These are phyloP conservation scores for Musa troglodytarum DNA, from an alignment of 176 grass and related monocot genomes.

Conservation along the genomic window DNA sequence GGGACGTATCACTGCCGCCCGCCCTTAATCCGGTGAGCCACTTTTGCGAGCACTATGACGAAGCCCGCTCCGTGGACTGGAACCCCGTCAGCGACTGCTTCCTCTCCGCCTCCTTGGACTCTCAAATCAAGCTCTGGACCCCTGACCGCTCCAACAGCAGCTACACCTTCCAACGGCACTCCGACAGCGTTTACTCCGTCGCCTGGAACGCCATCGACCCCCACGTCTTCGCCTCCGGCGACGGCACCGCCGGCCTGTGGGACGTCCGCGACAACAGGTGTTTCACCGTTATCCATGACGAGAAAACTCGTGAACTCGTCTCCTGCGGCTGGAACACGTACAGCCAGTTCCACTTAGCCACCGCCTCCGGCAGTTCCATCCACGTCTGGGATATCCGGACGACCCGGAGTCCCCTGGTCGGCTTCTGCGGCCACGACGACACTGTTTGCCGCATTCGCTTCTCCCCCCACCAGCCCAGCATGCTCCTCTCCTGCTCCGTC, in stretches of 20 bases:
- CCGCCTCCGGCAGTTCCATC: slow-evolving; percentile 68
- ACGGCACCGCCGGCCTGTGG: slow-evolving; percentile 58
- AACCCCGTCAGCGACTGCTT: slow-evolving; percentile 78
- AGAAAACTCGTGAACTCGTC: slow-evolving; percentile 52
- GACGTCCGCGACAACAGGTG: slow-evolving; percentile 62
- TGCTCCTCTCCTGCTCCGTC: slow-evolving; percentile 70
- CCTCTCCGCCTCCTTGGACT: slow-evolving; percentile 59
- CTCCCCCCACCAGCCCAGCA: slow-evolving; percentile 58
- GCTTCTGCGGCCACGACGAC: slow-evolving; percentile 49
- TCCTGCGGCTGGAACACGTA: slow-evolving; percentile 84
- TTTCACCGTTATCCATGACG: slow-evolving; percentile 43
- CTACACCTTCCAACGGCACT: slow-evolving; percentile 65
- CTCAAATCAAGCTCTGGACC: slow-evolving; percentile 71
- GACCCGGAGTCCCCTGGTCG: slow-evolving; percentile 34
- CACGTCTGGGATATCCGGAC: slow-evolving; percentile 72
- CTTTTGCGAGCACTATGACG: slow-evolving; percentile 62
- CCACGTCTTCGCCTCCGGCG: slow-evolving; percentile 68
- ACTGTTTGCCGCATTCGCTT: slow-evolving; percentile 65
- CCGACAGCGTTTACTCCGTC: slow-evolving; percentile 63
- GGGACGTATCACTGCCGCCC: slow-evolving; percentile 44
- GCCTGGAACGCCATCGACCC: slow-evolving; percentile 60
- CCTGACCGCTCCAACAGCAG: slow-evolving; percentile 47
- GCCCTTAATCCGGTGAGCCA: slow-evolving; percentile 48
- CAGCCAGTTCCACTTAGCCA: slow-evolving; percentile 61
- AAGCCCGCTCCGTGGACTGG: slow-evolving; percentile 52